phyloP scores from a whole-genome alignment of 805 yeast species.

The Metschnikowia matae region DNA sequence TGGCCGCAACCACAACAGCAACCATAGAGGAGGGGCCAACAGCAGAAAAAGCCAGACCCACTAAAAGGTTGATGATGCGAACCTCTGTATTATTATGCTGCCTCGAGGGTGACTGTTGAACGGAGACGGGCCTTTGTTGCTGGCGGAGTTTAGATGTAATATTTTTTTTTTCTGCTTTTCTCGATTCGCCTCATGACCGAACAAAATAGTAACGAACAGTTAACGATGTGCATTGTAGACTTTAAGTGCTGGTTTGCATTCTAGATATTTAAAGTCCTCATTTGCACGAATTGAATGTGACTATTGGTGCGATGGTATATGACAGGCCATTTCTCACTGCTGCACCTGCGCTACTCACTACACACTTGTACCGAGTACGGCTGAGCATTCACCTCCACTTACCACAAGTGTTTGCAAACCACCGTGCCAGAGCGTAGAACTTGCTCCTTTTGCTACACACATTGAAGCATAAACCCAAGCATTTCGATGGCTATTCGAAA shows the following conservation, averaged over 20 bases:
- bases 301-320: background rate
- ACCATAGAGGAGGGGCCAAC: slow-evolving; percentile 10
- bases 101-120: background rate
- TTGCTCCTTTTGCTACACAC: background rate
- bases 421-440: background rate
- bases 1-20: slow-evolving; percentile 8
- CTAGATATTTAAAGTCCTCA: too few species aligned
- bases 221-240: background rate
- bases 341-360: background rate
- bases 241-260: background rate
- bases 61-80: slow-evolving; percentile 2
- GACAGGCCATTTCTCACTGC: background rate
- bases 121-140: background rate
- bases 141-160: slow-evolving; percentile 2
- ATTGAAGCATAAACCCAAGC: background rate
- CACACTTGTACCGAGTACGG: slow-evolving; percentile 2
- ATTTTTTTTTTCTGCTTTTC: slow-evolving; percentile 1
- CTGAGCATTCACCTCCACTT: background rate
- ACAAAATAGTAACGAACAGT: slow-evolving; percentile 3
- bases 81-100: slow-evolving; percentile 4
- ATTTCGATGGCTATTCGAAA: slow-evolving; percentile 1
- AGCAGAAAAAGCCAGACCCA: slow-evolving; percentile 13
- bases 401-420: background rate
- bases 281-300: background rate
- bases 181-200: slow-evolving; percentile 3